Evolutionary conservation across 1,139 yeast species (phyloP).

Genomic region (Protomyces macrosporus): DNA sequence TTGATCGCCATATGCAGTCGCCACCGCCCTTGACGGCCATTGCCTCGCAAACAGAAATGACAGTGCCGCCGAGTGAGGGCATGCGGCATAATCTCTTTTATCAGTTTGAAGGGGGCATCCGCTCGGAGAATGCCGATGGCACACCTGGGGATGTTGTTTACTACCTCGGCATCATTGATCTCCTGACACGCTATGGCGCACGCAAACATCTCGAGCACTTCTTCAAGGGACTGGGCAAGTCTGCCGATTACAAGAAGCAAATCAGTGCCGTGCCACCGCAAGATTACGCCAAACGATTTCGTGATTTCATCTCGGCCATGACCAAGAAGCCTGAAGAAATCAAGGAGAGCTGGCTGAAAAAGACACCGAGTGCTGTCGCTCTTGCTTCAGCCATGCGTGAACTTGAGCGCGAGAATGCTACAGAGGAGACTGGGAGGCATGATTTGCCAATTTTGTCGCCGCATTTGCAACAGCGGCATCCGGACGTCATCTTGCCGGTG

Average conservation of each 20-base stretch:
- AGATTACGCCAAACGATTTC: constrained; percentile 85
- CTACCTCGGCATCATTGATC: constrained; percentile 90
- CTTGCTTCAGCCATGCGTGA: constrained; percentile 13
- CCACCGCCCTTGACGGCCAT: constrained; percentile 1
- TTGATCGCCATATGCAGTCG: not conserved
- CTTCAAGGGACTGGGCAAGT: constrained; percentile 69
- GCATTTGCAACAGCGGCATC: constrained; percentile 5
- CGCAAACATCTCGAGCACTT: constrained; percentile 78
- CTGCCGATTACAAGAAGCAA: constrained; percentile 47
- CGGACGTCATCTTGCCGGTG: constrained; percentile 1
- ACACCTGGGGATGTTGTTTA: constrained; percentile 67
- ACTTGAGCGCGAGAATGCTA: constrained; percentile 10
- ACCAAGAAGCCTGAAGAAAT: constrained; percentile 29
- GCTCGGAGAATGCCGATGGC: constrained; percentile 63
- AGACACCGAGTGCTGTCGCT: constrained; percentile 22
- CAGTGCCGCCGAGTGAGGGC: constrained; percentile 6
- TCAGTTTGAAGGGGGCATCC: constrained; percentile 79
- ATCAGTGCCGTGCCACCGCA: constrained; percentile 86
- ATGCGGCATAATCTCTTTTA: constrained; percentile 54
- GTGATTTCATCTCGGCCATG: constrained; percentile 52
- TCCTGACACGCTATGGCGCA: constrained; percentile 76
- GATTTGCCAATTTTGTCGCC: not conserved
- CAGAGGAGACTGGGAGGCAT: not conserved
- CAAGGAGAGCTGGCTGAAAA: constrained; percentile 3
- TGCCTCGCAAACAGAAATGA: constrained; percentile 1